Base-by-base conservation (phyloP, 345 rosid genomes). In the Eucalyptus dawsonii region DNA sequence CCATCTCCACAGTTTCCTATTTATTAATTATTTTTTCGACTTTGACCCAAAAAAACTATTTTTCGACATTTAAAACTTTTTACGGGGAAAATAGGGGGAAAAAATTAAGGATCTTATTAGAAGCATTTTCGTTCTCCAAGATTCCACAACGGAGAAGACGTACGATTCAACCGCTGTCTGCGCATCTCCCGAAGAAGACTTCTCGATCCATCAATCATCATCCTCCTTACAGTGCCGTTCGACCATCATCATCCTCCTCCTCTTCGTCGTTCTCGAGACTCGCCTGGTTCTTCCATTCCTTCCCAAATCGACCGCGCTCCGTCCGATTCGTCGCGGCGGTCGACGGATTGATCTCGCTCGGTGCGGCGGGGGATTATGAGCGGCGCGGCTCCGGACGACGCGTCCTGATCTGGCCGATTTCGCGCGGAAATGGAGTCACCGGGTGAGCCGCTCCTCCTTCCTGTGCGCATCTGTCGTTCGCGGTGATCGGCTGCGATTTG, bases 401-500 rank as follows among this genome's bases (percentile, higher is more conserved):
- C 53, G 88, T 56, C 87, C 85, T 88, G 87, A 80, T 89, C 88
- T 50, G 87, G 87, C 86, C 13, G 85, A 53, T 88, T 49, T 72
- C 67, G 90, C 89, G 91, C 90, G 89, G 85, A 76, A 90, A 93
- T 96, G 98, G 98, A 96, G 90, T 92, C 97, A 89, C 94, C 95
- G 80, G 95, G 97, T 94, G 90, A 92, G 88, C 56, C 34, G 76
- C 87, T 34, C 60, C 11, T 58, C 29, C 40, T 34, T 47, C 56
- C 67, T 91, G 25, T 47, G 27, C 49, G 31, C 53, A 44, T 24
- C 27, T 87, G 58, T 58, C 51, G 25, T 90, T 76, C 29, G 8
- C 88, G 44, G 56, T 25, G 80, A 14, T 34, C 14, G 5, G 27
- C 47, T 21, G 85, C 47, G 47, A 76, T 40, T 76, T 40, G 29